Percentiles rank a stretch among this genome's conserved stretches.
phyloP scores from a whole-genome alignment of 345 rosid species.

The Dimocarpus longan region DNA sequence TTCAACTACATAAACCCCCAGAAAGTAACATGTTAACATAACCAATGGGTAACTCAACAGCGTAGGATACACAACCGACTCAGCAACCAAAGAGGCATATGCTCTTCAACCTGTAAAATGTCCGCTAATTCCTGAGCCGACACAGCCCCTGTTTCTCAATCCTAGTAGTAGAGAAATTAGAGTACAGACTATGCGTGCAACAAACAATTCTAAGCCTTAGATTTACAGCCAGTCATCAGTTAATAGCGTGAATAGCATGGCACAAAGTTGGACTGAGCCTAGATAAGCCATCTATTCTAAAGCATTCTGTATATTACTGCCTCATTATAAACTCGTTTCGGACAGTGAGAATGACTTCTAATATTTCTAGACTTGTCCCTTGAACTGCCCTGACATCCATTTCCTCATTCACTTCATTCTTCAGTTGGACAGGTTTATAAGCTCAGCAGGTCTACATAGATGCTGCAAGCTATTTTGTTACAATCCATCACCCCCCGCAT shows the following conservation, averaged over 20 bases:
- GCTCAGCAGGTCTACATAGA: background rate
- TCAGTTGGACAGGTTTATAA: background rate
- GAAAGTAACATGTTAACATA: too few species aligned
- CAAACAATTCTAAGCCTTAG: constrained; percentile 33
- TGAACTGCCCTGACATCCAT: background rate
- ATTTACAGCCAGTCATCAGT: constrained; percentile 51
- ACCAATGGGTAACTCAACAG: too few species aligned
- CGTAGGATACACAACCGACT: too few species aligned
- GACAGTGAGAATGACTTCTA: background rate
- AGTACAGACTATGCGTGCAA: constrained; percentile 2
- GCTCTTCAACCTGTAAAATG: too few species aligned
- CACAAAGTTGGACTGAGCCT: constrained; percentile 53
- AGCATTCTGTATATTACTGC: background rate
- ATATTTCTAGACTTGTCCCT: too few species aligned
- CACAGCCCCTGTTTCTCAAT: constrained; percentile 76
- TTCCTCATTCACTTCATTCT: background rate
- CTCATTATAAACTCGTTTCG: background rate
- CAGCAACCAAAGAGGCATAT: too few species aligned
- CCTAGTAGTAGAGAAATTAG: constrained; percentile 39
- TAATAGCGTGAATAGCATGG: constrained; percentile 40
- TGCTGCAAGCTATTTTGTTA: background rate
- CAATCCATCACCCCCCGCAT: background rate
- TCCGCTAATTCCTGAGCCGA: constrained; percentile 49
- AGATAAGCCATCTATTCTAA: background rate
- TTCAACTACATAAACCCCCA: too few species aligned